These are phyloP conservation scores for Rugosomyces carneus DNA, from an alignment of 1,284 basidiomycete species.

Conservation along the genomic window DNA sequence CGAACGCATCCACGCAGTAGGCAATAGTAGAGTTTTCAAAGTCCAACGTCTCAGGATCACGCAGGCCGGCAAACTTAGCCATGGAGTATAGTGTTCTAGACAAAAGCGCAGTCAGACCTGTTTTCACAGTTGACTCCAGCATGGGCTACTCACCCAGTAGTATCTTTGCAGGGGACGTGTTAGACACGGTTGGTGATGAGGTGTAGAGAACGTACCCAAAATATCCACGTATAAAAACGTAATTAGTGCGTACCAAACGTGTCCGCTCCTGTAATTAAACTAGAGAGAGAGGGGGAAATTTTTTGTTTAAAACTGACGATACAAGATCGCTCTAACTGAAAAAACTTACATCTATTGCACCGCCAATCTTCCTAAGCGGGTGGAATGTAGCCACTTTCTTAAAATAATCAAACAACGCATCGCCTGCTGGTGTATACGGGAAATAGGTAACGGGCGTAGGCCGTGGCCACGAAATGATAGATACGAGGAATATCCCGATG, in stretches of 20 bases:
- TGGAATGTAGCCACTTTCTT: slow-evolving; percentile 81
- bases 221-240: slow-evolving; percentile 91
- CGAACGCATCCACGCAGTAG: slow-evolving; percentile 80
- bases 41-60: slow-evolving; percentile 80
- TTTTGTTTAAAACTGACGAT: neutral
- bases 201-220: slow-evolving; percentile 42
- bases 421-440: slow-evolving; percentile 65
- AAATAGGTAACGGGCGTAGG: slow-evolving; percentile 78
- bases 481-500: slow-evolving; percentile 81
- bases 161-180: slow-evolving; percentile 23
- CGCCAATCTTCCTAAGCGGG: slow-evolving; percentile 54
- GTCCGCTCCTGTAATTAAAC: slow-evolving; percentile 61
- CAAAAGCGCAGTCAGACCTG: slow-evolving; percentile 11
- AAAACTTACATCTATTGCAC: slow-evolving; percentile 58
- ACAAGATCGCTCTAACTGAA: neutral
- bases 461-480: slow-evolving; percentile 86
- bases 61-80: slow-evolving; percentile 88
- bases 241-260: slow-evolving; percentile 82
- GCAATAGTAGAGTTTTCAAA: slow-evolving; percentile 85
- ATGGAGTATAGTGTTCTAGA: slow-evolving; percentile 85
- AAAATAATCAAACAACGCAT: slow-evolving; percentile 80
- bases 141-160: slow-evolving; percentile 30
- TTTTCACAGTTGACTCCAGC: too few species aligned
- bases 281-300: slow-evolving; percentile 21
- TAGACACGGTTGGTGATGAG: neutral